Evolutionary conservation across 75 land plant species (phyloP), one percentile per base, ranked within the genome.

Genomic region (Sequoiadendron giganteum): DNA sequence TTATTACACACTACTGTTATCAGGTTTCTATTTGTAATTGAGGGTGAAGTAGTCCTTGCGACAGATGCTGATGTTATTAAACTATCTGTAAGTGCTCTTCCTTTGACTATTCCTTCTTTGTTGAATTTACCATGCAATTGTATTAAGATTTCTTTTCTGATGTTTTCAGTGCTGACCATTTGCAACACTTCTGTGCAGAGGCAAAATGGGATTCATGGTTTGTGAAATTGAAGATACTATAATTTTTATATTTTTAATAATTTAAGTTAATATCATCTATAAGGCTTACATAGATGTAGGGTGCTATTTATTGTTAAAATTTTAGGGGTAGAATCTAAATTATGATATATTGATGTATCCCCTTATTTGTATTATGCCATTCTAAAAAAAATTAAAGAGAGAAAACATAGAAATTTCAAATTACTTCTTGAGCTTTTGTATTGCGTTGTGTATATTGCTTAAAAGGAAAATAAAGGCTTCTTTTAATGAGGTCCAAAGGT

Each of bases 1-100:
- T 36, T 56, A 32, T 49, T 45, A 40, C 43, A 28, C 43, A 82
- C 82, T 79, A 25, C 84, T 47, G 49, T 82, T 82, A 47, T 82
- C 94, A 97, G 99, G 92, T 94, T 97, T 83, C 81, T 96, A 75
- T 97, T 97, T 89, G 94, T 97, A 48, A 84, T 97, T 78, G 79
- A 94, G n/a, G 99, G 96, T 3, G 79, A 87, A 80, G 88, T 91
- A 54, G 65, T 88, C 47, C 88, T 96, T 61, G 89, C 88, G 28
- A 89, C 91, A 86, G 87, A 52, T 11, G 90, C 94, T 36, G 90
- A 90, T 43, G 76, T 56, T 38, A 10, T 47, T 82, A 82, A 82
- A n/a, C 30, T 82, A 43, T 34, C 10, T 82, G 84, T 82, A 47
- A 82, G 84, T 25, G 25, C 52, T 47, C 52, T 82, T 82, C 49